Evolutionary conservation across 768 basidiomycete species (phyloP), one percentile per base, ranked within the genome.

Genomic region (Daedaleopsis sinensis): DNA sequence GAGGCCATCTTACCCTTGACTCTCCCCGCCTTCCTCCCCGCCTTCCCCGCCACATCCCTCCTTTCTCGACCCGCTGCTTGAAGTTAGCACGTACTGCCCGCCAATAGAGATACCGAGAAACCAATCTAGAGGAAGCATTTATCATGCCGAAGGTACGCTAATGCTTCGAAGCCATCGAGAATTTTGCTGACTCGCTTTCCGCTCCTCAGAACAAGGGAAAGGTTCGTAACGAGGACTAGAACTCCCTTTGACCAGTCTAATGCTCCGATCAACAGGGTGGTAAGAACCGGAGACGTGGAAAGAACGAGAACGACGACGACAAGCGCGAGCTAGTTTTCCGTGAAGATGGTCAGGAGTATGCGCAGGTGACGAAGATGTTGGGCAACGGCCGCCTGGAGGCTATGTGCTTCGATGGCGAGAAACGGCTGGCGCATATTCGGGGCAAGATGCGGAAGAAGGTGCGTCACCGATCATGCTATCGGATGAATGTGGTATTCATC

Each of bases 361-460:
- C 94, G 16, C 97, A 98, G 75, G 97, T 98, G 53, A 88, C 79
- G 56, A 99, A 98, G 81, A 99, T 99, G 97, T 83, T 99, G 46
- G 97, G 97, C 35, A 99, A 99, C 72, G 96, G 97, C 19, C 89
- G 96, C 44, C 78, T 99, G 59, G 96, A 98, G 80, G 96, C 96
- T 2, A 85, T 89, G 70, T 98, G 96, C 79, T 98, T 98, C 72
- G 97, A 99, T 74, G 96, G 97, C 32, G 95, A 96, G 83, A 98
- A 97, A 78, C 83, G 97, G 71, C 80, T 98, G 74, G 96, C 94
- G 10, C 97, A 99, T 74, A 98, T 99, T 70, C 85, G 97, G 78
- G 97, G 97, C 42, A 98, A 98, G 80, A 96, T 99, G 96, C 80
- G 97, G 69, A 99, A 98, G 80, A 99, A 99, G 91, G 96, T 90